These are phyloP conservation scores for Trichoderma koningiopsis DNA, from an alignment of 2,329 filamentous ascomycete genomes.

Conservation along the genomic window DNA sequence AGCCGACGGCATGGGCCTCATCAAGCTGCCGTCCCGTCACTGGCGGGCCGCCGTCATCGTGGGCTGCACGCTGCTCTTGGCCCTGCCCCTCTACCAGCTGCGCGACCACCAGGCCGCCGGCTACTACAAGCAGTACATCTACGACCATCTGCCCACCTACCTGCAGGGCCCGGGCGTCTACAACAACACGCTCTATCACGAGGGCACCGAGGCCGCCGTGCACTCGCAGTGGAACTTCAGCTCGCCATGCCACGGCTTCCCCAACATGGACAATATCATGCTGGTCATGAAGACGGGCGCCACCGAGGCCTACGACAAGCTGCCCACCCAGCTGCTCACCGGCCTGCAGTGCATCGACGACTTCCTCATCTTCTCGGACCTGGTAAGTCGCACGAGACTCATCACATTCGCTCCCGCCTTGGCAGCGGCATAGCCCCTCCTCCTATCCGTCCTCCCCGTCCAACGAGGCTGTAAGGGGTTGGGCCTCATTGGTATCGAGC, in stretches of 20 bases:
- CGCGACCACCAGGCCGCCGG: constrained; percentile 33
- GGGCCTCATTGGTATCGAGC: not conserved
- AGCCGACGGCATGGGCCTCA: constrained; percentile 25
- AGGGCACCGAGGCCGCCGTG: constrained; percentile 40
- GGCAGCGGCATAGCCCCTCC: constrained; percentile 1
- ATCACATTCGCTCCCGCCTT: constrained; percentile 2
- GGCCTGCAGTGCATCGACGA: constrained; percentile 57
- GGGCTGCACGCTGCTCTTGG: constrained; percentile 35
- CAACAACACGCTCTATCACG: constrained; percentile 45
- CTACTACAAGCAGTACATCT: constrained; percentile 35
- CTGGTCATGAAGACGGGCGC: constrained; percentile 63
- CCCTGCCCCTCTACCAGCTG: constrained; percentile 38
- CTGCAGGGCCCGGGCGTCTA: constrained; percentile 36
- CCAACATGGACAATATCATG: constrained; percentile 47
- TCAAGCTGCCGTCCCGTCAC: constrained; percentile 31
- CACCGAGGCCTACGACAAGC: constrained; percentile 55
- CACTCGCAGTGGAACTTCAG: constrained; percentile 42
- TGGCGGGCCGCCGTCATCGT: constrained; percentile 35
- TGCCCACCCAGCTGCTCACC: constrained; percentile 59
- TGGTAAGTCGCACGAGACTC: constrained; percentile 35
- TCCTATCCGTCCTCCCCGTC: not conserved
- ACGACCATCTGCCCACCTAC: constrained; percentile 37
- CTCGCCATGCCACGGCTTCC: constrained; percentile 45
- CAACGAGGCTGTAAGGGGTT: not conserved
- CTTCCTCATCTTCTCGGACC: constrained; percentile 59